Conservation (phyloP, 2,329 filamentous ascomycete genomes). For the Fusarium illudens region DNA sequence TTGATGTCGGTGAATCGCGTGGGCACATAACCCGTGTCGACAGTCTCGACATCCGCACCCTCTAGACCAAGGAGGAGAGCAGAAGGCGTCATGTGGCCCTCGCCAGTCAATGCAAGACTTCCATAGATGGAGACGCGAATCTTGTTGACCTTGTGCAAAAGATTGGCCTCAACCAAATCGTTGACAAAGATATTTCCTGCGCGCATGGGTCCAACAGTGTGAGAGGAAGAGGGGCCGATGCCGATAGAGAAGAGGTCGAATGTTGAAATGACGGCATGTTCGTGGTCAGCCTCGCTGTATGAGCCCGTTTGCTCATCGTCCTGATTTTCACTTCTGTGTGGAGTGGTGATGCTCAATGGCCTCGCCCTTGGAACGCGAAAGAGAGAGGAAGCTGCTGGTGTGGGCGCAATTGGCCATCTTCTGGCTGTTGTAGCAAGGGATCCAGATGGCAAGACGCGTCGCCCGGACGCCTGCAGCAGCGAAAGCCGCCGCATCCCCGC, state of each 20-base stretch:
- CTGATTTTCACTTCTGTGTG: conserved; percentile 1
- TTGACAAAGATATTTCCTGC: conserved; percentile 61
- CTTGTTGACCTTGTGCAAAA: conserved; percentile 56
- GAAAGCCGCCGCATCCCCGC: conserved; percentile 30
- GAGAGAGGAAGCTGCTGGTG: not conserved
- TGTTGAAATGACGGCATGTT: conserved; percentile 61
- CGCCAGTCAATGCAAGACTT: conserved; percentile 59
- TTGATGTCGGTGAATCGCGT: conserved; percentile 58
- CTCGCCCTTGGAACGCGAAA: conserved; percentile 2
- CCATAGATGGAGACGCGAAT: conserved; percentile 60
- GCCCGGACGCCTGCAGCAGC: conserved; percentile 28
- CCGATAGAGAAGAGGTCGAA: conserved; percentile 63
- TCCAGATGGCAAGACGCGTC: conserved; percentile 20
- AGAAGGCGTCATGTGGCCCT: conserved; percentile 62
- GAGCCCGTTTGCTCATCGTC: conserved; percentile 45
- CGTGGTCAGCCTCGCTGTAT: conserved; percentile 59
- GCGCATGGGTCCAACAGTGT: conserved; percentile 62
- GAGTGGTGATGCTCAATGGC: conserved; percentile 21
- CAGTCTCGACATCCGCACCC: conserved; percentile 58
- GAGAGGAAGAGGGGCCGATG: conserved; percentile 61
- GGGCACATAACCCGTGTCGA: conserved; percentile 59
- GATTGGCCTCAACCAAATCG: conserved; percentile 55
- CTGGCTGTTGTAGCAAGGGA: conserved; percentile 16
- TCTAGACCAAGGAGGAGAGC: conserved; percentile 60
- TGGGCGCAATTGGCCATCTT: conserved; percentile 20